Conservation (phyloP, 2,329 filamentous ascomycete genomes). For the Hypoxylon rubiginosum region DNA sequence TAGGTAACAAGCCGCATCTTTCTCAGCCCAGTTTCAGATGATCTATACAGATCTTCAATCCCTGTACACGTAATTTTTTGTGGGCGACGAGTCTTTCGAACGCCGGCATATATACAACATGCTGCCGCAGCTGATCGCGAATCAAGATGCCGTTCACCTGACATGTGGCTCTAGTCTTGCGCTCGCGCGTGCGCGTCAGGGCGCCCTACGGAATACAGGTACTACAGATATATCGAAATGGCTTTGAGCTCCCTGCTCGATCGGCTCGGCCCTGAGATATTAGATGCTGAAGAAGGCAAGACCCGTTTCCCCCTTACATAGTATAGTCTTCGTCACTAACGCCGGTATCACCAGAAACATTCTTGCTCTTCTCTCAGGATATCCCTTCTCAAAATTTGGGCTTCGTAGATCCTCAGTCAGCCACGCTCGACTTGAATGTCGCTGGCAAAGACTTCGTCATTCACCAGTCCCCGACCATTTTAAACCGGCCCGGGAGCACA, state of each 20-base stretch:
- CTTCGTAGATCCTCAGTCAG: slow-evolving; percentile 81
- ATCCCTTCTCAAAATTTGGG: slow-evolving; percentile 84
- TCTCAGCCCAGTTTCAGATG: slow-evolving; percentile 27
- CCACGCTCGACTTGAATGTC: slow-evolving; percentile 75
- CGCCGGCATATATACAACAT: slow-evolving; percentile 23
- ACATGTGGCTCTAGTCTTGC: slow-evolving; percentile 35
- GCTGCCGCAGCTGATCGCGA: slow-evolving; percentile 16
- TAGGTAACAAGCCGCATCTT: slow-evolving; percentile 32
- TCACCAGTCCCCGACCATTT: slow-evolving; percentile 84
- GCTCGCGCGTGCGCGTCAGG: slow-evolving; percentile 15
- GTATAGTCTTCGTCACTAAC: slow-evolving; percentile 18
- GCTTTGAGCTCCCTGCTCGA: slow-evolving; percentile 37
- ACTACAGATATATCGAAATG: slow-evolving; percentile 42
- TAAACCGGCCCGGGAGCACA: slow-evolving; percentile 79
- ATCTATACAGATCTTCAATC: slow-evolving; percentile 30
- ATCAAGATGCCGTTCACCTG: slow-evolving; percentile 24
- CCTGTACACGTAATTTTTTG: slow-evolving; percentile 27
- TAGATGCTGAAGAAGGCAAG: slow-evolving; percentile 64
- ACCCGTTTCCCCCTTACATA: slow-evolving; percentile 8
- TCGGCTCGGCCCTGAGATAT: slow-evolving; percentile 51
- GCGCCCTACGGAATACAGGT: no score
- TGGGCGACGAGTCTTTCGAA: slow-evolving; percentile 20
- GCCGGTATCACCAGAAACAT: slow-evolving; percentile 75
- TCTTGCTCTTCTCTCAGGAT: slow-evolving; percentile 83
- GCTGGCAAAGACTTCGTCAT: slow-evolving; percentile 79